Evolutionary conservation across 768 basidiomycete species (phyloP), one percentile per base, ranked within the genome.

Genomic region (Pleurotus cornucopiae): DNA sequence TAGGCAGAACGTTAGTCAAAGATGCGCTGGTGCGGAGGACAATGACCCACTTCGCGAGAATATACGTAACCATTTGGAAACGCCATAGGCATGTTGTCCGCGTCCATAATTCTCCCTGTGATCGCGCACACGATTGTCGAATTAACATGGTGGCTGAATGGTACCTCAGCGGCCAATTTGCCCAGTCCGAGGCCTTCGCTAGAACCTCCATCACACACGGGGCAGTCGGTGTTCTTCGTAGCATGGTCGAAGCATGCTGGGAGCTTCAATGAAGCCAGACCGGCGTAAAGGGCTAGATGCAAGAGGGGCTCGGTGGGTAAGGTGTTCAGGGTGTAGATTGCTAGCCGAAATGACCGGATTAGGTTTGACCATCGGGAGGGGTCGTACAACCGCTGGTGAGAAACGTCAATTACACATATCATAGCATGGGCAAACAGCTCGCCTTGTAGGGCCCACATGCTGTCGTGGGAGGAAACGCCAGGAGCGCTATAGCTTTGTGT

Each of bases 61-160:
- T 98, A 98, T 39, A 98, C 95, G 63, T 88, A 79, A 14, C 96
- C 95, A 60, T 91, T 85, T 2, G 94, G 89, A 62, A 97, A 91
- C 11, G 85, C 88, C 86, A 97, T 82, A 0, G 95, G 93, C 78
- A 88, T 86, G 63, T 95, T 95, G 66, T 94, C 86, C 61, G 86
- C 94, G 63, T 97, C 90, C 88, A 98, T 96, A 55, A 98, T 94
- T 67, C 87, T 86, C 21, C 96, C 94, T 60, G 83, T 93, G 64
- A 98, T 80, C 52, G 85, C 73, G 66, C 97, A 98, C 13, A 98
- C 95, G 54, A 99, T 91, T 0, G 92, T 96, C 18, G 94, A 96
- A 66, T 96, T 98, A 40, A 88, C 85, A 67, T 98, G 94, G 72
- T 98, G 95, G 62, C 90, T 91, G 66, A 82, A 86, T 1, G 97